Evolutionary conservation across 441 rosid genomes (phyloP).

Genomic region (Breynia disticha): DNA sequence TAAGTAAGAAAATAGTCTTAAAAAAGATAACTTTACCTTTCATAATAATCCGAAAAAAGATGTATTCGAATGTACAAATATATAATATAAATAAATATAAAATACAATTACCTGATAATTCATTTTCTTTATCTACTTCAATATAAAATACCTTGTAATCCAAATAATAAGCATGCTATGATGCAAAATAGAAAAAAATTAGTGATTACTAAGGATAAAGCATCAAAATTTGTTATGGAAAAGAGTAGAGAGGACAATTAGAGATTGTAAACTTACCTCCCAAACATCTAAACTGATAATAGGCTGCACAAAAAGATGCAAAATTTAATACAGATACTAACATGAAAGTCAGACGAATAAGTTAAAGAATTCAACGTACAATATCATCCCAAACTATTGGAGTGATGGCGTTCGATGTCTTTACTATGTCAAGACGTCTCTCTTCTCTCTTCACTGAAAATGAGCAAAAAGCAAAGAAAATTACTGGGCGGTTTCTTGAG

Average conservation of each 20-base stretch:
- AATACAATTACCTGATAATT: too few species aligned
- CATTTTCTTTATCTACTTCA: too few species aligned
- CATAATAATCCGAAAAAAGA: too few species aligned
- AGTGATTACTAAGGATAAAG: too few species aligned
- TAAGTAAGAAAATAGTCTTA: too few species aligned
- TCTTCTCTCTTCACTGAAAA: constrained; percentile 66
- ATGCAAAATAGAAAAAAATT: constrained; percentile 7
- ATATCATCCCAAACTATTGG: constrained; percentile 81
- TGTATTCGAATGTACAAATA: too few species aligned
- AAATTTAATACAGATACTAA: constrained; percentile 14
- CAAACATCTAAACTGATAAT: constrained; percentile 77
- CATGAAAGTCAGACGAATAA: constrained; percentile 1
- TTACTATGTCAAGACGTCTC: constrained; percentile 50
- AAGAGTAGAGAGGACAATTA: too few species aligned
- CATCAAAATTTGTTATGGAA: too few species aligned
- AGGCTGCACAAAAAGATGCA: constrained; percentile 48
- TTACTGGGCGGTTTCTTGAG: too few species aligned
- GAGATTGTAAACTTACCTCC: constrained; percentile 49
- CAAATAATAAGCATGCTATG: constrained; percentile 88
- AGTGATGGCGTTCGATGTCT: constrained; percentile 62
- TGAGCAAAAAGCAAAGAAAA: too few species aligned
- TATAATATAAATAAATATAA: too few species aligned
- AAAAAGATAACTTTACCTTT: too few species aligned
- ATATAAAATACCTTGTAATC: constrained; percentile 96
- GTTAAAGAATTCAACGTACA: constrained; percentile 32